phyloP scores from a whole-genome alignment of 495 filamentous ascomycete genomes.

The Pyrenula aspistea region DNA sequence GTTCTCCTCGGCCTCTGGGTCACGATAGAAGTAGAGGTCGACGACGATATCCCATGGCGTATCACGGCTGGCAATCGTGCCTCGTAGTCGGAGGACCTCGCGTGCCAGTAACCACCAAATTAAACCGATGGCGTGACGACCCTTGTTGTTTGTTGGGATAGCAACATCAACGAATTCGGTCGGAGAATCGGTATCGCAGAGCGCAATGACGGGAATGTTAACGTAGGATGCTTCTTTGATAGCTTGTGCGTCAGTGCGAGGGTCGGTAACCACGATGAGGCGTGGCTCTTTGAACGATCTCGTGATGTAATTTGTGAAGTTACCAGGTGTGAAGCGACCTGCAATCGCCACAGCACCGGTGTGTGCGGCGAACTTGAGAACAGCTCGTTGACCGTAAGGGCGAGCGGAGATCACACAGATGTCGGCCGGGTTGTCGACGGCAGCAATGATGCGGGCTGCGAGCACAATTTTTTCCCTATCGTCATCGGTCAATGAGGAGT shows the following conservation, averaged over 20 bases:
- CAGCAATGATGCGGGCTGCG: slow-evolving; percentile 94
- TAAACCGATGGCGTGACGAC: slow-evolving; percentile 93
- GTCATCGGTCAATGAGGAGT: slow-evolving; percentile 6
- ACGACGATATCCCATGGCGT: slow-evolving; percentile 97
- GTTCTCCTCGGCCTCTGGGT: slow-evolving; percentile 95
- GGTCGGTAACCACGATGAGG: slow-evolving; percentile 98
- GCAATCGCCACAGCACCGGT: slow-evolving; percentile 96
- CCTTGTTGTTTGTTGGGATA: slow-evolving; percentile 99
- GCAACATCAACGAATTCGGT: slow-evolving; percentile 99
- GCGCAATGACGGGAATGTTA: slow-evolving; percentile 98
- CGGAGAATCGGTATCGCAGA: slow-evolving; percentile 98
- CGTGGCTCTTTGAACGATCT: slow-evolving; percentile 99
- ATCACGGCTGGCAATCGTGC: slow-evolving; percentile 87
- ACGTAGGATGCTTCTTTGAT: slow-evolving; percentile 99
- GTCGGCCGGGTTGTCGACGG: slow-evolving; percentile 98
- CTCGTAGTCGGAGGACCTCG: slow-evolving; percentile 97
- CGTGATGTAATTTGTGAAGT: slow-evolving; percentile 99
- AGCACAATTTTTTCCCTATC: slow-evolving; percentile 97
- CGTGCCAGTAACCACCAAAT: slow-evolving; percentile 99
- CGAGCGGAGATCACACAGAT: slow-evolving; percentile 98
- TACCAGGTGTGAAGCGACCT: slow-evolving; percentile 98
- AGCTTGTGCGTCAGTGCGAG: slow-evolving; percentile 97
- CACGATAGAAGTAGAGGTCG: slow-evolving; percentile 99
- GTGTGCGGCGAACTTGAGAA: slow-evolving; percentile 97
- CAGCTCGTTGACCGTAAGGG: slow-evolving; percentile 97